Evolutionary conservation across 805 yeast species (phyloP).

Genomic region (Yarrowia yakushimensis): DNA sequence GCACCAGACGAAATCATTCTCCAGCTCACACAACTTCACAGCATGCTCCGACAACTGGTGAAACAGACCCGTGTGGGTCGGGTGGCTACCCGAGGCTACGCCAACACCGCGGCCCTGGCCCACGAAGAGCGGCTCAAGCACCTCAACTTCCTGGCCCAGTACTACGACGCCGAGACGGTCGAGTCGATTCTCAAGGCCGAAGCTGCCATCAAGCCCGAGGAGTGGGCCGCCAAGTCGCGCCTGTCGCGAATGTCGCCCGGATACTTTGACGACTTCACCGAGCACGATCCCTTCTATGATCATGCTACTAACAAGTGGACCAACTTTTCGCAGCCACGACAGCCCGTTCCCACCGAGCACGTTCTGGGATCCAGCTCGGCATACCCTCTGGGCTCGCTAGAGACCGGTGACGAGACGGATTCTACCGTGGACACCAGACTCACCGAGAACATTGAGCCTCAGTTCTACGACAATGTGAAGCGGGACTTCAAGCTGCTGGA

Average conservation of each 20-base stretch:
- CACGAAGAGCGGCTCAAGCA: slow-evolving; percentile 41
- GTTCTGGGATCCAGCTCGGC: slow-evolving; percentile 43
- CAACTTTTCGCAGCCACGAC: slow-evolving; percentile 51
- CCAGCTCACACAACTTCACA: neutral
- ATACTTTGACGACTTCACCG: slow-evolving; percentile 65
- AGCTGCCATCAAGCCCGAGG: slow-evolving; percentile 62
- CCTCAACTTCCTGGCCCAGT: slow-evolving; percentile 58
- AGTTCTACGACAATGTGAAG: neutral
- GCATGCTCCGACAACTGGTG: slow-evolving; percentile 20
- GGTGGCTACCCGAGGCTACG: neutral
- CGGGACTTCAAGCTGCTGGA: slow-evolving; percentile 45
- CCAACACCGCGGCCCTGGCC: neutral
- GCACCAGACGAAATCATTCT: neutral
- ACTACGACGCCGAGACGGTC: slow-evolving; percentile 76
- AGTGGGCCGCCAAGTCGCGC: slow-evolving; percentile 47
- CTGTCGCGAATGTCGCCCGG: slow-evolving; percentile 61
- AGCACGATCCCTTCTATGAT: slow-evolving; percentile 75
- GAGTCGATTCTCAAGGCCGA: slow-evolving; percentile 82
- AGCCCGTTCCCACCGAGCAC: slow-evolving; percentile 52
- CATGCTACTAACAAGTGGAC: slow-evolving; percentile 48
- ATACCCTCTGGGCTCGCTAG: slow-evolving; percentile 6
- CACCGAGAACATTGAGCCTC: neutral
- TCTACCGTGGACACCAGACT: neutral
- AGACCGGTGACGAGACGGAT: slow-evolving; percentile 1
- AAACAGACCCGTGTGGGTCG: slow-evolving; percentile 7